Conservation (phyloP, 2,329 filamentous ascomycete genomes). For the Ceratocystis ficicola region DNA sequence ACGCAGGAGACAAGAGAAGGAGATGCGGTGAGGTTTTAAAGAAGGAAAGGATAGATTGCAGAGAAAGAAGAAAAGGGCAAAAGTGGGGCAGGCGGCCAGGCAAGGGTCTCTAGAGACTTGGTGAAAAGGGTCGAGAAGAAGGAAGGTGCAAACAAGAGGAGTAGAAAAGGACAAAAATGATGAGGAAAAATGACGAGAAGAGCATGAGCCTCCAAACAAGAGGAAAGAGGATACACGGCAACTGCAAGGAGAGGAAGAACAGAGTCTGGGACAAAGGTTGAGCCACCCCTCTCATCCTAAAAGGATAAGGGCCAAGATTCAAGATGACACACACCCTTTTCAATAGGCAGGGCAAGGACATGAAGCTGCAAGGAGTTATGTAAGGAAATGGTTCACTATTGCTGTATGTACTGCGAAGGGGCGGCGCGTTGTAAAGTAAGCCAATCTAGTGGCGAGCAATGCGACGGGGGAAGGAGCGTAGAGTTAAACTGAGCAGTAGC, state of each 20-base stretch:
- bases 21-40: slow-evolving; percentile 20
- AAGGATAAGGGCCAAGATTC: not conserved
- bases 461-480: slow-evolving; percentile 18
- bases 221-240: not conserved
- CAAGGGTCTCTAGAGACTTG: too few relatives aligned
- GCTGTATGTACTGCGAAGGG: too few relatives aligned
- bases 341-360: not conserved
- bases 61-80: not conserved
- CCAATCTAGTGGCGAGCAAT: slow-evolving; percentile 16
- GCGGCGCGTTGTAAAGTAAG: too few relatives aligned
- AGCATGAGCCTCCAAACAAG: not conserved
- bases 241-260: not conserved
- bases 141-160: not conserved
- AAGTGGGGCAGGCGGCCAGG: not conserved
- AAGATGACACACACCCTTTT: slow-evolving; percentile 3
- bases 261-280: too few relatives aligned
- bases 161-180: not conserved
- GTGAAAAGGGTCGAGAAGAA: too few relatives aligned
- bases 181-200: not conserved
- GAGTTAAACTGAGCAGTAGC: slow-evolving; percentile 1
- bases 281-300: not conserved
- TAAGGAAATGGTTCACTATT: too few relatives aligned
- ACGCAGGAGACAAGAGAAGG: slow-evolving; percentile 9
- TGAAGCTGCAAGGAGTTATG: not conserved
- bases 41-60: slow-evolving; percentile 3